A percentile compares a stretch with the other conserved stretches of the same genome.
phyloP scores from a whole-genome alignment of 441 rosid genomes.

The Adansonia madagascariensis region DNA sequence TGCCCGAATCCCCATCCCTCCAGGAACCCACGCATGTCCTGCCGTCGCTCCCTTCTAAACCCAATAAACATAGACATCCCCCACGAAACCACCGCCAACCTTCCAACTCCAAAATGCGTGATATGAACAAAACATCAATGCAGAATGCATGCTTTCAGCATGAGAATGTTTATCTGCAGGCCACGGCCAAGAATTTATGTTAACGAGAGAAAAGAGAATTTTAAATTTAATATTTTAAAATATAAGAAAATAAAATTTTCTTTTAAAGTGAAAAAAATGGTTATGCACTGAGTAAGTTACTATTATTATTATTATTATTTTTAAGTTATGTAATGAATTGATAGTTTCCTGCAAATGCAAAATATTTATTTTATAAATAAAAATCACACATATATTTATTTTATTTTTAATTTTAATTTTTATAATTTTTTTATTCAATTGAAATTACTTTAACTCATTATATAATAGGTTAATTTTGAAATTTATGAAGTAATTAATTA shows the following conservation, averaged over 20 bases:
- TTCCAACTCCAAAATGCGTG: conserved; percentile 3
- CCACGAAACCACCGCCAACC: background rate
- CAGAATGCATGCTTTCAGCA: conserved; percentile 5
- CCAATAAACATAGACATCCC: conserved; percentile 23
- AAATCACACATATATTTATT: no score
- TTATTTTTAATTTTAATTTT: no score
- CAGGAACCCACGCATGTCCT: conserved; percentile 35
- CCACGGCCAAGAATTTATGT: background rate
- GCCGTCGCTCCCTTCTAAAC: conserved; percentile 38
- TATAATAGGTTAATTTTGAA: background rate
- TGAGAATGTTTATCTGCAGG: conserved; percentile 12
- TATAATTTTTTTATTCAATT: no score
- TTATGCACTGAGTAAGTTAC: no score
- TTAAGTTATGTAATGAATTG: no score
- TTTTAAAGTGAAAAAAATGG: no score
- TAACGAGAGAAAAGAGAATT: background rate
- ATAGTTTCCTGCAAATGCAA: no score
- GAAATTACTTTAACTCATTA: no score
- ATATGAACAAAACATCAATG: conserved; percentile 4
- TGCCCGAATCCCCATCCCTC: conserved; percentile 35
- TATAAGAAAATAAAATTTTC: no score
- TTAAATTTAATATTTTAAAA: background rate
- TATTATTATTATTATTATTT: no score
- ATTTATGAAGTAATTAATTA: background rate
- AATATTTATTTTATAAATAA: no score